These are phyloP conservation scores for Pyrrhoderma noxium DNA, from an alignment of 1,284 basidiomycete species.

Conservation along the genomic window DNA sequence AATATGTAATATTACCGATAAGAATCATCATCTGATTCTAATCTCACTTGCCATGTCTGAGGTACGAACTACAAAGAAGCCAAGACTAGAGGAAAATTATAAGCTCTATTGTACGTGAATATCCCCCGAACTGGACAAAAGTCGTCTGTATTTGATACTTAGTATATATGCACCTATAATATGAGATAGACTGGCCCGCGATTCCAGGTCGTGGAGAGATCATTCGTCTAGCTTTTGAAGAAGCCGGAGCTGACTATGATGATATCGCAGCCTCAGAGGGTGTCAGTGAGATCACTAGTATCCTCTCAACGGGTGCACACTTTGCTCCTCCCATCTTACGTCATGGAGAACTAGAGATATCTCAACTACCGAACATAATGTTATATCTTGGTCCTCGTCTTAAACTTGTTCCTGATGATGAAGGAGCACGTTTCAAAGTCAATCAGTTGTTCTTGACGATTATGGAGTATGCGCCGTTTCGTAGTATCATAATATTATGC, in stretches of 20 bases:
- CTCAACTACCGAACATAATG: constrained; percentile 37
- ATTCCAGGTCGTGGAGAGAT: constrained; percentile 42
- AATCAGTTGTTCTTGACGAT: constrained; percentile 31
- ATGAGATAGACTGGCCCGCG: constrained; percentile 24
- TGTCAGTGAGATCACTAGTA: constrained; percentile 8
- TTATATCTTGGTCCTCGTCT: constrained; percentile 36
- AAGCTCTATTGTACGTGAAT: constrained; percentile 8
- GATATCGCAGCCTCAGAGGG: constrained; percentile 25
- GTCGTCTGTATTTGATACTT: no score
- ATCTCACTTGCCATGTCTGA: no score
- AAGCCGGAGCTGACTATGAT: constrained; percentile 32
- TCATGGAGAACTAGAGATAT: constrained; percentile 24
- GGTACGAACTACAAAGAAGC: constrained; percentile 7
- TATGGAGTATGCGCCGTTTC: constrained; percentile 22
- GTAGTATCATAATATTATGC: not conserved
- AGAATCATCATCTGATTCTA: no score
- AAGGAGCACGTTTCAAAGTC: constrained; percentile 22
- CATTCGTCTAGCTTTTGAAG: constrained; percentile 39
- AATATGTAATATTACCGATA: no score
- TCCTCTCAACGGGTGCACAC: constrained; percentile 22
- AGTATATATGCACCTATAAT: not conserved
- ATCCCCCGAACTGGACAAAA: no score
- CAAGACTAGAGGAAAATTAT: constrained; percentile 12
- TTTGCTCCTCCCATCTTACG: constrained; percentile 34
- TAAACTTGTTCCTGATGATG: constrained; percentile 28